Base-by-base conservation (phyloP, 805 yeast species). In the Pichia ethanolica region DNA sequence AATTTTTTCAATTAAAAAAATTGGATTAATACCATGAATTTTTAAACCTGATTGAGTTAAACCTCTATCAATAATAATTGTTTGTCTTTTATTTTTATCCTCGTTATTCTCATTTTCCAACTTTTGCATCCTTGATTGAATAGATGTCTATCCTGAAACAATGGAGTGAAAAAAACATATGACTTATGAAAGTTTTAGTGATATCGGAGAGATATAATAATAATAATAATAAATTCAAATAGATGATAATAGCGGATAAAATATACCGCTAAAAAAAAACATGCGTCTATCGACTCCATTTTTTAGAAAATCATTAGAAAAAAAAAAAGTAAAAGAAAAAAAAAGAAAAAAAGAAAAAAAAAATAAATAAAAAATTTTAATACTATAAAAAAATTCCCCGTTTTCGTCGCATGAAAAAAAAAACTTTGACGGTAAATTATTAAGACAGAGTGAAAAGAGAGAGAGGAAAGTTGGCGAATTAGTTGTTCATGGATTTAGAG, bases 1-100 rank as follows among this genome's bases (percentile, higher is more conserved):
- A 53, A 82, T 79, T 59, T 79, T 80, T 53, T 80, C 86, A 4
- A 81, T 61, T n/a, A 78, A 61, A n/a, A 69, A 57, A 3, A 74
- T 73, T 4, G 81, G 74, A 55, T 76, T 76, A 8, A 71, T 62
- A 4, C 78, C 77, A 47, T 74, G 77, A 27, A 70, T 56, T 45
- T 58, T 59, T 3, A 39, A 46, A 1, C 57, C 59, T n/a, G 55
- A 53, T 7, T 47, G 51, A 0, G 66, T 65, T 30, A 70, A 45
- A 1, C 73, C 73, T 43, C 74, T 54, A 46, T 71, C 74, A 3
- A 64, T 53, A 2, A 58, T 61, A n/a, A 64, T 55, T 8, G 36
- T 25, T 34, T 34, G 36, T 13, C n/a, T 34, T 13, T 34, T 20
- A 14, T n/a, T 37, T 20, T 37, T 28, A n/a, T 44, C 47, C 35